Percentiles rank a stretch among this genome's conserved stretches.
Conservation (phyloP, 176 grass and related monocot species). For the Carex kokanica region DNA sequence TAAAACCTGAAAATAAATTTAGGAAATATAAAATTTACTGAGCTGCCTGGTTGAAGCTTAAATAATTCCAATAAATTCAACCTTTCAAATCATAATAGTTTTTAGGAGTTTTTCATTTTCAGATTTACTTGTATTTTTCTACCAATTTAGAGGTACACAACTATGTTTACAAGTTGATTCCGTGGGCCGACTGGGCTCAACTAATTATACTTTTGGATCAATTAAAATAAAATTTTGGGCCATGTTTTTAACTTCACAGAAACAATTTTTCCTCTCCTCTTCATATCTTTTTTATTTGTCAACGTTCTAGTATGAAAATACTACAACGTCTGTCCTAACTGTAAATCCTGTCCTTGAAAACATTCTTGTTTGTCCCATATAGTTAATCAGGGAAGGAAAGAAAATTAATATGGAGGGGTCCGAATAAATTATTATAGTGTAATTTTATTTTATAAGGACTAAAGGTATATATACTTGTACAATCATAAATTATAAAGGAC, state of each 20-base stretch:
- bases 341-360: not conserved
- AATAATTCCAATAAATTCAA: not conserved
- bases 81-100: not conserved
- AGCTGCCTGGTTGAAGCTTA: not conserved
- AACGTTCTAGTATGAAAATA: not conserved
- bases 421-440: too few relatives aligned
- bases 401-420: too few relatives aligned
- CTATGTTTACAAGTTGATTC: not conserved
- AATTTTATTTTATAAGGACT: too few relatives aligned
- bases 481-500: too few relatives aligned
- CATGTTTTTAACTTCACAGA: not conserved
- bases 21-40: not conserved
- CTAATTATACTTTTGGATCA: not conserved
- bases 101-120: not conserved
- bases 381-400: too few relatives aligned
- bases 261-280: not conserved
- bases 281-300: not conserved
- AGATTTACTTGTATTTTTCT: not conserved
- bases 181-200: not conserved
- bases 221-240: not conserved
- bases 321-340: not conserved
- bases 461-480: too few relatives aligned
- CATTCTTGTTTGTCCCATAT: not conserved
- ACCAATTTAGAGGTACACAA: not conserved
- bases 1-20: not conserved